Percentiles rank a stretch among this genome's conserved stretches.
These are phyloP conservation scores for Trichoderma asperellum DNA, from an alignment of 2,329 filamentous ascomycete genomes.

Conservation along the genomic window DNA sequence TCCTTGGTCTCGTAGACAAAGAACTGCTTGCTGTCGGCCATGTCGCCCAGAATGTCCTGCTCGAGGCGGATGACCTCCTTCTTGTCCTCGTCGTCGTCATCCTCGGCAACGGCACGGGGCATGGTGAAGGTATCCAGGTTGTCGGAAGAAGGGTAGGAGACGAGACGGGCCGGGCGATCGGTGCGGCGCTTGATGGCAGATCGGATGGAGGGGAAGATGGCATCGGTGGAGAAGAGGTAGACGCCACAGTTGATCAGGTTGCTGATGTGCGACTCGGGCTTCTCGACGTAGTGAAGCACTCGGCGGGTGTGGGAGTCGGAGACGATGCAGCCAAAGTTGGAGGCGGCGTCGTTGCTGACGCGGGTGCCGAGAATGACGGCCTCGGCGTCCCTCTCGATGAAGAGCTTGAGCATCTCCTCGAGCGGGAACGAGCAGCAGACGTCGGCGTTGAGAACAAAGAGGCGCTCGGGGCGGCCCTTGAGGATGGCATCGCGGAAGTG, in stretches of 20 bases:
- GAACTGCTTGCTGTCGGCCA: slow-evolving; percentile 97
- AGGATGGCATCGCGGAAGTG: slow-evolving; percentile 99
- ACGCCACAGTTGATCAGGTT: slow-evolving; percentile 99
- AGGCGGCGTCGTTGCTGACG: slow-evolving; percentile 86
- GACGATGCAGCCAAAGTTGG: slow-evolving; percentile 97
- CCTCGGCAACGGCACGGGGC: slow-evolving; percentile 40
- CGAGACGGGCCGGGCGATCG: slow-evolving; percentile 78
- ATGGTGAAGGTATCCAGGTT: slow-evolving; percentile 75
- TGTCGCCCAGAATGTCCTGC: slow-evolving; percentile 93
- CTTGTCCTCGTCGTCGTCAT: slow-evolving; percentile 60
- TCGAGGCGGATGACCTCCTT: slow-evolving; percentile 91
- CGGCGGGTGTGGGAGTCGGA: slow-evolving; percentile 91
- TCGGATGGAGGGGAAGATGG: slow-evolving; percentile 94
- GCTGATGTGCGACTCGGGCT: slow-evolving; percentile 92
- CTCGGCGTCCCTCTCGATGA: slow-evolving; percentile 93
- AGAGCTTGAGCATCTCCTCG: slow-evolving; percentile 91
- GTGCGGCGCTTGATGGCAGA: slow-evolving; percentile 94
- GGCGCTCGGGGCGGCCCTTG: slow-evolving; percentile 90
- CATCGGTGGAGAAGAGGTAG: slow-evolving; percentile 94
- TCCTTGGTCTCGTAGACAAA: slow-evolving; percentile 98
- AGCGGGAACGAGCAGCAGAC: slow-evolving; percentile 99
- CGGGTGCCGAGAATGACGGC: slow-evolving; percentile 94
- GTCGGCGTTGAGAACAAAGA: slow-evolving; percentile 97
- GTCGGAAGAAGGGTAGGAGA: slow-evolving; percentile 95
- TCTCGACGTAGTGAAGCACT: slow-evolving; percentile 98